Conservation (phyloP, 2,329 filamentous ascomycete genomes). For the Zarea fungicola region DNA sequence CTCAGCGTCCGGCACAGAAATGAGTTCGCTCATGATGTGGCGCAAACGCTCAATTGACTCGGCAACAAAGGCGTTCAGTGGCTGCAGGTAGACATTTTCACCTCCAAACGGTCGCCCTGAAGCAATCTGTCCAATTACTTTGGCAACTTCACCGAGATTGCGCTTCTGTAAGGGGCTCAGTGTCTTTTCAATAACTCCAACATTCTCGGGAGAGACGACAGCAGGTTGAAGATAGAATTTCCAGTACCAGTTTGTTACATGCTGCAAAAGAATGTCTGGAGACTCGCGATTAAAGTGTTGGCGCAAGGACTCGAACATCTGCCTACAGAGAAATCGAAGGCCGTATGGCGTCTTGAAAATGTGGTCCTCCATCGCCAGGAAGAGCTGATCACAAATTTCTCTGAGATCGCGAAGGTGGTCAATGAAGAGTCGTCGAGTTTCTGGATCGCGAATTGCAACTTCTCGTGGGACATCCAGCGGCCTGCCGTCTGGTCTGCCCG, state of each 20-base stretch:
- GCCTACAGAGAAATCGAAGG: conserved; percentile 78
- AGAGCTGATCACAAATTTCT: conserved; percentile 90
- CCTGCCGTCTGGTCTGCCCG: conserved; percentile 74
- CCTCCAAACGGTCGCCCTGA: conserved; percentile 86
- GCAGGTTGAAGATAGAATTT: conserved; percentile 89
- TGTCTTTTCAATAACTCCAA: conserved; percentile 85
- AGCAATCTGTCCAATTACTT: conserved; percentile 84
- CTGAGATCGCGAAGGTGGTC: conserved; percentile 89
- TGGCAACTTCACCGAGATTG: conserved; percentile 84
- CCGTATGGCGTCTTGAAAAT: conserved; percentile 89
- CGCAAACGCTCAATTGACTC: conserved; percentile 78
- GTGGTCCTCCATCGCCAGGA: conserved; percentile 73
- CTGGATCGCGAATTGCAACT: conserved; percentile 89
- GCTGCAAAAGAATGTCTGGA: conserved; percentile 70
- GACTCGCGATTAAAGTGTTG: conserved; percentile 76
- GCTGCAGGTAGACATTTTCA: conserved; percentile 93
- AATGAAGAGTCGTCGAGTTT: conserved; percentile 89
- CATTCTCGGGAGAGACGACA: conserved; percentile 82
- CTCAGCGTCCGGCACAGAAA: conserved; percentile 81
- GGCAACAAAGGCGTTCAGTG: conserved; percentile 83
- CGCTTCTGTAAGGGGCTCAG: conserved; percentile 88
- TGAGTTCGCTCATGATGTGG: conserved; percentile 69
- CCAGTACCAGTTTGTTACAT: conserved; percentile 90
- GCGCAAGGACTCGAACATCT: conserved; percentile 75
- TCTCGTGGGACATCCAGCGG: conserved; percentile 83